Evolutionary conservation across 306 rosid genomes (phyloP), one percentile per base, ranked within the genome.

Genomic region (Fragaria iinumae): DNA sequence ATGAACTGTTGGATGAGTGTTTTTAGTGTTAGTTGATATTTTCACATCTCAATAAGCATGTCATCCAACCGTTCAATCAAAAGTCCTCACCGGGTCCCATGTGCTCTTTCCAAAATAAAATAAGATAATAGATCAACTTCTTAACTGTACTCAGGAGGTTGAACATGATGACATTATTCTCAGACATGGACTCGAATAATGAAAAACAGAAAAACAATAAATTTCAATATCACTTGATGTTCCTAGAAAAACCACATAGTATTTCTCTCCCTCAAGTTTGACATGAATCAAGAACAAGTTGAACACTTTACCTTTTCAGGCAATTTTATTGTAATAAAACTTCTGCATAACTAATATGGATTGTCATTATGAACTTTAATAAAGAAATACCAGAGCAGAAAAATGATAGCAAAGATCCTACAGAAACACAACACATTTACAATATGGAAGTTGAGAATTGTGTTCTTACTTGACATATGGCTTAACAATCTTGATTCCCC

Each of bases 391-490:
- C 17, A 71, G 47, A 50, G 17, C 41, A 4, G 29, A 71, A 50
- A 71, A 71, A 13, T 71, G 32, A 5, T 50, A 71, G 34, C 29
- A 69, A 38, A 11, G 3, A 9, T 11, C 4, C 18, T 71, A 32
- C 25, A 18, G 12, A 44, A 50, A 11, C 38, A 27, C 29, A 7
- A 27, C 29, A 7, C 16, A 57, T 32, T 52, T 20, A 53, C 1
- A 21, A 77, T 49, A 71, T 34, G 67, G 78, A 29, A 76, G 74
- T 80, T 48, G 25, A 70, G 70, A 41, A 23, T 2, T 23, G 36
- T 25, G 14, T 27, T 88, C 93, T 76, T 86, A 95, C 99, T 95
- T 95, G 87, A 92, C 91, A 84, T 95, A 93, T 67, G 89, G 97
- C 88, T 95, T 95, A 57, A 89, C 91, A 55, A 43, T 92, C 85